Percentiles rank a stretch among this genome's conserved stretches.
phyloP scores from a whole-genome alignment of 2,329 filamentous ascomycete genomes.

The Neodidymelliopsis sp. region DNA sequence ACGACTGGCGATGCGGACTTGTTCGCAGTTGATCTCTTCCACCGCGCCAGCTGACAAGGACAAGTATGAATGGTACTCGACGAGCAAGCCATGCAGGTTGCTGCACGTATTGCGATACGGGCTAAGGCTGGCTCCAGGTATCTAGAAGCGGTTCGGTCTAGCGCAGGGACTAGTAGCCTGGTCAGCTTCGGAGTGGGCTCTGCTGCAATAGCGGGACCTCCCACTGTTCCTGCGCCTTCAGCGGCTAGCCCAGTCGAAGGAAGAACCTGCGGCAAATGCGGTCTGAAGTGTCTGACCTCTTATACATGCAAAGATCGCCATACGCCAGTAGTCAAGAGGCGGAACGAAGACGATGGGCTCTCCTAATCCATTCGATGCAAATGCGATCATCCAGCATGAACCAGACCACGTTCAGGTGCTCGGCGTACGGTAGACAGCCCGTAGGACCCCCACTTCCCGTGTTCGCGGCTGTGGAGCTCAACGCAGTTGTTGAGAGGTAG shows the following conservation, averaged over 20 bases:
- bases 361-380: constrained; percentile 1
- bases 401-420: constrained; percentile 2
- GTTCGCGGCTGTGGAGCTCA: constrained; percentile 3
- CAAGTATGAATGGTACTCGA: constrained; percentile 6
- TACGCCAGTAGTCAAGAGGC: neutral
- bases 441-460: constrained; percentile 5
- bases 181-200: constrained; percentile 5
- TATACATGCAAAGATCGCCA: constrained; percentile 18
- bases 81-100: constrained; percentile 8
- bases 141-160: constrained; percentile 2
- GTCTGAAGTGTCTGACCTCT: constrained; percentile 4
- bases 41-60: constrained; percentile 22
- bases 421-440: neutral
- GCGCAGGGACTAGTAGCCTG: neutral
- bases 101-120: constrained; percentile 22
- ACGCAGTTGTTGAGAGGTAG: constrained; percentile 11
- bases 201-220: constrained; percentile 2
- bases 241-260: constrained; percentile 1
- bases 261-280: constrained; percentile 16
- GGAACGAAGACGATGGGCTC: constrained; percentile 2
- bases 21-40: constrained; percentile 19
- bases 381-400: neutral
- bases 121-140: constrained; percentile 23
- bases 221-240: neutral
- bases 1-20: constrained; percentile 18